Conservation (phyloP, 2,329 filamentous ascomycete species). For the Zasmidium cellare region DNA sequence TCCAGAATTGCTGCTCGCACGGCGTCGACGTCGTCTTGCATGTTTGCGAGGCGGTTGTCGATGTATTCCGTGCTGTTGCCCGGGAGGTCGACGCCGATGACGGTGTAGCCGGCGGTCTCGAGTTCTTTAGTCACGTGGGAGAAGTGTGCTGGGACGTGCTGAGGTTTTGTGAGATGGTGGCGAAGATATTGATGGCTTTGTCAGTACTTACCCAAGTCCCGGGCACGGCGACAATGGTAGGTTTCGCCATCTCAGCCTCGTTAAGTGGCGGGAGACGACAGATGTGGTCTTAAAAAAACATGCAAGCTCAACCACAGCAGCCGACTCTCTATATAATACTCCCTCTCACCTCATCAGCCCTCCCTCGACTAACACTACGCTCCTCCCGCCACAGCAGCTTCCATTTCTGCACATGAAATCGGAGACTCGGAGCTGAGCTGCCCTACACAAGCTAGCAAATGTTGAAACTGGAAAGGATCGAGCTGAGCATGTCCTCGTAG, state of each 20-base stretch:
- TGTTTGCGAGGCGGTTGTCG: conserved; percentile 1
- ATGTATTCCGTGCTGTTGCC: not conserved
- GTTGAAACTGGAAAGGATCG: no score
- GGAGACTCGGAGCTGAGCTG: no score
- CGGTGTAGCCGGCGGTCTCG: conserved; percentile 6
- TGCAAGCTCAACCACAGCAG: no score
- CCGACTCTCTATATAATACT: no score
- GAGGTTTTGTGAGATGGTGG: not conserved
- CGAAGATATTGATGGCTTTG: not conserved
- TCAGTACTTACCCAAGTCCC: conserved; percentile 10
- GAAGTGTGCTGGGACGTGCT: conserved; percentile 16
- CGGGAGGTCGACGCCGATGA: conserved; percentile 7
- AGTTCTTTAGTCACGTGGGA: not conserved
- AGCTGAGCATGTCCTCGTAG: no score
- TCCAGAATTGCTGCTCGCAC: conserved; percentile 5
- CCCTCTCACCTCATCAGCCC: no score
- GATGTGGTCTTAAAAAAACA: no score
- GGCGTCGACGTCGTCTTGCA: conserved; percentile 10
- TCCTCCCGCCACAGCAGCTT: no score
- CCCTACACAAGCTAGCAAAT: no score
- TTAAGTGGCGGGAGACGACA: no score
- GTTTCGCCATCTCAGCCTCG: conserved; percentile 11
- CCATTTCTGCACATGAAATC: no score
- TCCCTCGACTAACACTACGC: no score
- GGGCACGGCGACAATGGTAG: conserved; percentile 13